Evolutionary conservation across 2,329 filamentous ascomycete species (phyloP), one percentile per base, ranked within the genome.

Genomic region (Arachnomyces sp.): DNA sequence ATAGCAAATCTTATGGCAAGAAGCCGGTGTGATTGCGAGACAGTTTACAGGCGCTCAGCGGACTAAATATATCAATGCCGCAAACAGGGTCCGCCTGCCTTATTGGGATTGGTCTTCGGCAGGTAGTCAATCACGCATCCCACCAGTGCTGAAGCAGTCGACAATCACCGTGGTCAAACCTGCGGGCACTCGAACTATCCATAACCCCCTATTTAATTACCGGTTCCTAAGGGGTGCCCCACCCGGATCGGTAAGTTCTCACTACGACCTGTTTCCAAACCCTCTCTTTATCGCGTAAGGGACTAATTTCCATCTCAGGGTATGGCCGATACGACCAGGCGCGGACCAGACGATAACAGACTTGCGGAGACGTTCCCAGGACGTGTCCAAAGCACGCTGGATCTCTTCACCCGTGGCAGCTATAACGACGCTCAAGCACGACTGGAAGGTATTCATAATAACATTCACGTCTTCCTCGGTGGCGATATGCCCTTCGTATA

Each of bases 181-280:
- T 8, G 29, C 20, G 13, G 49, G 48, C 14, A 9, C 32, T 3
- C 8, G 31, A 8, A 41, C 29, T 18, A 41, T 48, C 17, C 28
- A 12, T 2, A 52, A 52, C 40, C 49, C 49, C 4, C 35, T 52
- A 13, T 48, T 40, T 34, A 32, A 17, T 13, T 52, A 52, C 15
- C 12, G 4, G 3, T 34, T 34, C n/a, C 16, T 25, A 11, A 16
- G 15, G 12, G 20, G 20, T 25, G n/a, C 31, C 16, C 8, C 16
- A 34, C 32, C 32, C 32, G 13, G 11, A 11, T 8, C 11, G 15
- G 20, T 16, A 20, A 34, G 32, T 34, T 34, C 12, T 20, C 32
- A 25, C 9, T 25, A 9, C 2, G 12, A n/a, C 13, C 12, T 12
- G 11, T 15, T 20, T 34, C 11, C 20, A 25, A 25, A 9, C 9